These are phyloP conservation scores for Croton setiger DNA, from an alignment of 441 rosid species.

Conservation along the genomic window DNA sequence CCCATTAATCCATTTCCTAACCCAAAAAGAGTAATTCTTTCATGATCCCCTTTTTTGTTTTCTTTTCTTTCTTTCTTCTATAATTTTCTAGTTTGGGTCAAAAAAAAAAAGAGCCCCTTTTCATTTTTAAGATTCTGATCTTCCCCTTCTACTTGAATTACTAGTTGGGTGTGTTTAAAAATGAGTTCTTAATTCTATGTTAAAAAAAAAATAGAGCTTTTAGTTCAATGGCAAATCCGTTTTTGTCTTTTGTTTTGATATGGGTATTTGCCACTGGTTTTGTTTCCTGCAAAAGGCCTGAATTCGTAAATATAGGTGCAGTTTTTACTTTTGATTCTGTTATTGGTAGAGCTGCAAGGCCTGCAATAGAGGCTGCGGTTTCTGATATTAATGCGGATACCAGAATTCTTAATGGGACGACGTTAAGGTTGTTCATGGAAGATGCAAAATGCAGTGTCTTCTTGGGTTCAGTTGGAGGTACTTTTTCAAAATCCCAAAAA, in stretches of 20 bases:
- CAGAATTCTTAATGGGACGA: slow-evolving; percentile 51
- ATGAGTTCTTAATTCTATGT: neutral
- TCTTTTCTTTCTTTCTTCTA: neutral
- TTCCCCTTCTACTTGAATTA: neutral
- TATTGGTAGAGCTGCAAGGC: slow-evolving; percentile 76
- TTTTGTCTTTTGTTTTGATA: slow-evolving; percentile 15
- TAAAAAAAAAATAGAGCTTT: too few species aligned
- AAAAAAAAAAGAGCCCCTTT: neutral
- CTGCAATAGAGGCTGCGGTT: slow-evolving; percentile 64
- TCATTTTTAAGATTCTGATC: neutral
- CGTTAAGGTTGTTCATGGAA: slow-evolving; percentile 39
- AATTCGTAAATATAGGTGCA: slow-evolving; percentile 61
- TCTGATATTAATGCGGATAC: slow-evolving; percentile 57
- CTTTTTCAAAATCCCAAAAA: neutral
- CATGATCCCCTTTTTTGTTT: neutral
- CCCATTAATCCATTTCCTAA: neutral
- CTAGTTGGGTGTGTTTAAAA: neutral
- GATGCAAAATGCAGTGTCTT: slow-evolving; percentile 66
- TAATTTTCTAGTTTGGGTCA: neutral
- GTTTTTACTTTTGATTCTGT: slow-evolving; percentile 64
- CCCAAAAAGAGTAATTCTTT: neutral
- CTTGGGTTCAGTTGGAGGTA: slow-evolving; percentile 69
- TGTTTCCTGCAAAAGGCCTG: slow-evolving; percentile 47
- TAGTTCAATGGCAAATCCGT: neutral
- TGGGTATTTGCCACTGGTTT: slow-evolving; percentile 35